Conservation (phyloP, 2,329 filamentous ascomycete genomes). For the Pochonia chlamydosporia region DNA sequence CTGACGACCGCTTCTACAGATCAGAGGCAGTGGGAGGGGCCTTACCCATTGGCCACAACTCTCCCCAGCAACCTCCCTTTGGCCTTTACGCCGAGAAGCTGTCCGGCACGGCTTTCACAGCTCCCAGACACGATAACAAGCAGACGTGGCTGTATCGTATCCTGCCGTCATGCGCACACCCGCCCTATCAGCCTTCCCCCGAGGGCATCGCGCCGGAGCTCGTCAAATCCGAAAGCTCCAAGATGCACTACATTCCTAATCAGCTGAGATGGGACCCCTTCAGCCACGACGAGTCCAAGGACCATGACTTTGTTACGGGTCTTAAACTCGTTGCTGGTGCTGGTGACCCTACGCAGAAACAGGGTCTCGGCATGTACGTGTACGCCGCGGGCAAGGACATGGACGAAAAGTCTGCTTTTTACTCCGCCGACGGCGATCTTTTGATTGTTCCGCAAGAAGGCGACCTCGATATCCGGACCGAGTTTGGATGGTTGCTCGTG, state of each 20-base stretch:
- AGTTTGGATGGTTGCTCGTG: slow-evolving; percentile 69
- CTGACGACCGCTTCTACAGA: no score
- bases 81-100: slow-evolving; percentile 81
- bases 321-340: slow-evolving; percentile 71
- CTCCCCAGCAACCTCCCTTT: slow-evolving; percentile 71
- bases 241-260: slow-evolving; percentile 52
- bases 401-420: slow-evolving; percentile 69
- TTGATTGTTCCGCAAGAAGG: slow-evolving; percentile 72
- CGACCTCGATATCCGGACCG: slow-evolving; percentile 68
- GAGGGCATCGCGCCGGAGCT: slow-evolving; percentile 12
- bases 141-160: slow-evolving; percentile 71
- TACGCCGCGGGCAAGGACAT: slow-evolving; percentile 77
- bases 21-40: slow-evolving; percentile 71
- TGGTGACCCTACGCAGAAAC: slow-evolving; percentile 73
- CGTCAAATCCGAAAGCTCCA: slow-evolving; percentile 15
- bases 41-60: slow-evolving; percentile 71
- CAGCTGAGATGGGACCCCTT: slow-evolving; percentile 81
- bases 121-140: slow-evolving; percentile 61
- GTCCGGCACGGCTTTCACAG: slow-evolving; percentile 66
- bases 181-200: slow-evolving; percentile 45
- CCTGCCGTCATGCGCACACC: slow-evolving; percentile 57
- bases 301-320: slow-evolving; percentile 46
- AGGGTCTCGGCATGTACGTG: slow-evolving; percentile 73
- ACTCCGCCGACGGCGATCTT: slow-evolving; percentile 77
- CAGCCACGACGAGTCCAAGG: slow-evolving; percentile 55